Conservation (phyloP, 306 rosid species). For the Acacia acuminata region DNA sequence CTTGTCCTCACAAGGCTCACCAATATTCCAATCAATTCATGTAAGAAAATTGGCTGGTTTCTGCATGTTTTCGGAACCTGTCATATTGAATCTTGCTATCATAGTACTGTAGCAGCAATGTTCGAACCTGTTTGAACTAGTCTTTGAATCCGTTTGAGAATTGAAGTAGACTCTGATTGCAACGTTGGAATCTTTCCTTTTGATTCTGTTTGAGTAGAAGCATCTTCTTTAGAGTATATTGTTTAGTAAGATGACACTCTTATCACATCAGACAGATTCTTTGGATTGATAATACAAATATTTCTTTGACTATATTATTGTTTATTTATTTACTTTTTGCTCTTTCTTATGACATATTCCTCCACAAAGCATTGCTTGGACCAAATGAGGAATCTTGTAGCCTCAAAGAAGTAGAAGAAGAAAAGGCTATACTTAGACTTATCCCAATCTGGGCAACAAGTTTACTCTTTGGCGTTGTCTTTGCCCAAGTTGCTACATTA, state of each 20-base stretch:
- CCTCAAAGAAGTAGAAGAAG: conserved; percentile 46
- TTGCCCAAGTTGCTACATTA: conserved; percentile 41
- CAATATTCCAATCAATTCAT: background rate
- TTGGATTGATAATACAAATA: background rate
- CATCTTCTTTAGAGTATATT: background rate
- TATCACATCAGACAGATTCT: background rate
- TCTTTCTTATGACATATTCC: background rate
- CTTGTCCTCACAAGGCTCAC: background rate
- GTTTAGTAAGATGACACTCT: background rate
- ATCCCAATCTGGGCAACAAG: conserved; percentile 43
- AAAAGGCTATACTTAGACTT: conserved; percentile 47
- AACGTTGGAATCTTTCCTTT: too few species aligned
- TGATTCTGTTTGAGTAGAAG: background rate
- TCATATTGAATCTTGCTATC: too few species aligned
- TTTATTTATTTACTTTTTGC: background rate
- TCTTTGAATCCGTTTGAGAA: background rate
- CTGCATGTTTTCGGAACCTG: background rate
- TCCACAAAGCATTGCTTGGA: background rate
- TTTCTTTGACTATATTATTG: background rate
- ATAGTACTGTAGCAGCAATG: too few species aligned
- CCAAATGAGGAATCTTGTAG: conserved; percentile 21
- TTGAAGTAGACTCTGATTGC: background rate
- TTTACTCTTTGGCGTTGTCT: conserved; percentile 28
- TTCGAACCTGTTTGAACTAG: background rate
- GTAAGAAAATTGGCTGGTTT: background rate